Evolutionary conservation across 2,329 filamentous ascomycete genomes (phyloP).

Genomic region (Microdochium paspali): DNA sequence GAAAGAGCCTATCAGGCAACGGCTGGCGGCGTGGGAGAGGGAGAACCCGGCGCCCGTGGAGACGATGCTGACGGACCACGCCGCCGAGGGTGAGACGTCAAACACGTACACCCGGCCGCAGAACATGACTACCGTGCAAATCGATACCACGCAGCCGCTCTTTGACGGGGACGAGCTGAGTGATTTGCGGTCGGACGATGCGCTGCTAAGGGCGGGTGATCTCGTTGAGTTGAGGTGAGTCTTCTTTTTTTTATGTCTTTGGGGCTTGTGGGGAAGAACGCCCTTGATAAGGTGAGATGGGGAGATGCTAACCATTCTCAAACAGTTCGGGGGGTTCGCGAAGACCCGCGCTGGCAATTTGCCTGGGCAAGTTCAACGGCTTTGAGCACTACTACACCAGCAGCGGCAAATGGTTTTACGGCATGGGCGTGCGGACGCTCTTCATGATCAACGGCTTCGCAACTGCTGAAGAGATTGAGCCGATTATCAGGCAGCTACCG

Average conservation of each 20-base stretch:
- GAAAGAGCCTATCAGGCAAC: conserved; percentile 25
- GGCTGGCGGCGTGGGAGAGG: conserved; percentile 30
- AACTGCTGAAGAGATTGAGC: conserved; percentile 26
- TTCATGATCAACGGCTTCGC: conserved; percentile 43
- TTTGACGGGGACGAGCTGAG: conserved; percentile 26
- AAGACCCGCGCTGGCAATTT: conserved; percentile 39
- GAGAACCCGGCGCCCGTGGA: conserved; percentile 19
- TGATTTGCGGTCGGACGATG: conserved; percentile 22
- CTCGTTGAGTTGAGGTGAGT: conserved; percentile 37
- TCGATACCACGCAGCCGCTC: conserved; percentile 18
- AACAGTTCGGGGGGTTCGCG: conserved; percentile 24
- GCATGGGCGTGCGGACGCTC: conserved; percentile 29
- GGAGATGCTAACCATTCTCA: not conserved
- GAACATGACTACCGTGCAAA: conserved; percentile 15
- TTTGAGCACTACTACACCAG: conserved; percentile 45
- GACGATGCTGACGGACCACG: conserved; percentile 16
- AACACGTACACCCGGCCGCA: conserved; percentile 27
- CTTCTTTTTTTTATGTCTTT: no score
- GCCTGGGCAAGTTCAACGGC: conserved; percentile 39
- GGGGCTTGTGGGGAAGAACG: not conserved
- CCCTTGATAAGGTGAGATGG: not conserved
- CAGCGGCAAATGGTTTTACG: conserved; percentile 40
- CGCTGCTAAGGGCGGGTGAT: conserved; percentile 31
- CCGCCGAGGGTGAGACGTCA: conserved; percentile 13
- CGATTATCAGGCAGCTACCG: conserved; percentile 28